Base-by-base conservation (phyloP, 306 rosid genomes). In the Fagus sylvatica region DNA sequence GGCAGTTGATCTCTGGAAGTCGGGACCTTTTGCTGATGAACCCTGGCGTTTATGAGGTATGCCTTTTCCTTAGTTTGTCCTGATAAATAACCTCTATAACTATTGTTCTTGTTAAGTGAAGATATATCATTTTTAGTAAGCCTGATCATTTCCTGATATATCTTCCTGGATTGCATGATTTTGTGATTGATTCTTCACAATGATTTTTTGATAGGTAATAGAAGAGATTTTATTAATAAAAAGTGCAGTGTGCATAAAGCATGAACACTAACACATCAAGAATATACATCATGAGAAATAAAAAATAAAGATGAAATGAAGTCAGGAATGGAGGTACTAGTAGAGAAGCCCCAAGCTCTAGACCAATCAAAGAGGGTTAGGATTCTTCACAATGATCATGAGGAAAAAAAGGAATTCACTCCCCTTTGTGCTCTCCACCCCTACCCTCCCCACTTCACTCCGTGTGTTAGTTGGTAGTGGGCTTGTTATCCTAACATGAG, bases 1-100 rank as follows among this genome's bases (percentile, higher is more conserved):
- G 99, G 99, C 99, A 95, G 86, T 84, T 95, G 88, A 93, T 95
- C 80, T 95, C 99, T 71, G 99, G 97, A 84, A 93, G 99, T 83
- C 90, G 97, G 57, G 99, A 95, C 80, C 93, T 95, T 62, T 81
- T 95, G 85, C 88, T 95, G 86, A 95, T 95, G 98, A 95, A 93
- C 69, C 99, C 99, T 56, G 99, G 99, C 77, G 97, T 95, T 79
- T 93, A 93, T 69, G 97, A 95, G 98, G 98, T 95, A 91, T 74
- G 75, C 53, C 32, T 72, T 51, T 72, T 75, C 49, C 71, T 74
- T 74, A 12, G 59, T 66, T 73, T 80, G 48, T 75, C 73, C 19
- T 62, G 36, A 74, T 46, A 74, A 66, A 75, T 46, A 54, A 57
- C 69, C 37, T 17, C 72, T 78, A 51, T 41, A 34, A 22, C 0